Evolutionary conservation across 2,329 filamentous ascomycete genomes (phyloP), one percentile per base, ranked within the genome.

Genomic region (Trichoderma lentiforme): DNA sequence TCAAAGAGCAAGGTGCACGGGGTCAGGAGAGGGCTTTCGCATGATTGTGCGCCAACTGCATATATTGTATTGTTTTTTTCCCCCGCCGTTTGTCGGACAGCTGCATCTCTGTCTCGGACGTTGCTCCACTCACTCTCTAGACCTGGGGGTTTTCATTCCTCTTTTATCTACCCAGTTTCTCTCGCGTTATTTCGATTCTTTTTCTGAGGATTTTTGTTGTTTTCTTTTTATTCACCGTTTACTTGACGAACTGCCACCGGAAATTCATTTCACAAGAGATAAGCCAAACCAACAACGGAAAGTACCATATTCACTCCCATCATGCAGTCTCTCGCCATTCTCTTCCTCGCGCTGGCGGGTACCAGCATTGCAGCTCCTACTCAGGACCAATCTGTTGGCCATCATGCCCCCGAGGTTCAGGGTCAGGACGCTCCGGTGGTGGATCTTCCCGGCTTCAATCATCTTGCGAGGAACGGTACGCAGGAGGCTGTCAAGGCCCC

Each of bases 271-370:
- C 9, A 36, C 47, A 58, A 9, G 2, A 47, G 4, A 43, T 15
- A 32, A 15, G 14, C 14, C 34, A 2, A 43, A 15, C 34, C n/a
- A 60, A 30, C 53, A 32, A 14, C 56, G 36, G 24, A 47, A 15
- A 53, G 21, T 2, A 6, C 39, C 21, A 63, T 21, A 15, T 26
- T 30, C 58, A 36, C 21, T 43, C 11, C 26, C 26, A 51, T 11
- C 30, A 68, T 68, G 65, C 21, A 57, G 65, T 21, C 56, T 8
- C 63, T 67, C 28, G 24, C 43, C 77, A 73, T 76, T 28, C 47
- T 65, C 15, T 32, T 71, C 51, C n/a, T 47, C 3, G 18, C 34
- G 11, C 24, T 60, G 24, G 61, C 51, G 8, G 36, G 51, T n/a
- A 4, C 28, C 12, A 15, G 30, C 36, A 4, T 30, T 8, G 69